A percentile compares a stretch with the other conserved stretches of the same genome.
Evolutionary conservation across 2,329 filamentous ascomycete species (phyloP).

Genomic region (Didymellaceae sp.): DNA sequence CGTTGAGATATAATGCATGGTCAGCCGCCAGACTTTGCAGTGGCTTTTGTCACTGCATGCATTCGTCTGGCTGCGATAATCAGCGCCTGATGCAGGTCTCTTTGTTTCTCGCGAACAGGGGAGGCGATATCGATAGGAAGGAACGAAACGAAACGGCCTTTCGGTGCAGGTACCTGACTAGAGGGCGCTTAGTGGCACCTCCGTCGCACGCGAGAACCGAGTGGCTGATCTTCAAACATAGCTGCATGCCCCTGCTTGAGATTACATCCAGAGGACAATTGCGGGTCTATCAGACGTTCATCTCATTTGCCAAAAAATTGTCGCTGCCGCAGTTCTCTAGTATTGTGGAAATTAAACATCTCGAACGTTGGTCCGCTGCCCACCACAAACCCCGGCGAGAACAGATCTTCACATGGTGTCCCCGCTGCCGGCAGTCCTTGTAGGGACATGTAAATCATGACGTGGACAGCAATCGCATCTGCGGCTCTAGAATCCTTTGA

Average conservation of each 20-base stretch:
- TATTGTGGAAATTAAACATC: conserved; percentile 15
- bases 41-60: not conserved
- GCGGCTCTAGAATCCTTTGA: conserved; percentile 7
- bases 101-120: conserved; percentile 11
- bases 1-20: not conserved
- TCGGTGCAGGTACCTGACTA: conserved; percentile 22
- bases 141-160: conserved; percentile 19
- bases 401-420: conserved; percentile 16
- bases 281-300: not conserved
- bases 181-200: conserved; percentile 28
- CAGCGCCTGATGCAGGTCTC: not conserved
- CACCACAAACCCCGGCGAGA: conserved; percentile 5
- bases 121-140: conserved; percentile 23
- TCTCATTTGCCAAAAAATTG: conserved; percentile 11
- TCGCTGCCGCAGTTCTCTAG: conserved; percentile 5
- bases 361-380: conserved; percentile 4
- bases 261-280: conserved; percentile 25
- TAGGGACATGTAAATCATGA: conserved; percentile 2
- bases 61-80: conserved; percentile 12
- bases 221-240: conserved; percentile 46
- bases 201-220: conserved; percentile 30
- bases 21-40: not conserved
- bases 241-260: conserved; percentile 34
- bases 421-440: conserved; percentile 13
- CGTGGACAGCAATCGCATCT: conserved; percentile 4